Percentiles rank a stretch among this genome's conserved stretches.
Evolutionary conservation across 257 asterid species (phyloP).

Genomic region (Solanum arcanum): DNA sequence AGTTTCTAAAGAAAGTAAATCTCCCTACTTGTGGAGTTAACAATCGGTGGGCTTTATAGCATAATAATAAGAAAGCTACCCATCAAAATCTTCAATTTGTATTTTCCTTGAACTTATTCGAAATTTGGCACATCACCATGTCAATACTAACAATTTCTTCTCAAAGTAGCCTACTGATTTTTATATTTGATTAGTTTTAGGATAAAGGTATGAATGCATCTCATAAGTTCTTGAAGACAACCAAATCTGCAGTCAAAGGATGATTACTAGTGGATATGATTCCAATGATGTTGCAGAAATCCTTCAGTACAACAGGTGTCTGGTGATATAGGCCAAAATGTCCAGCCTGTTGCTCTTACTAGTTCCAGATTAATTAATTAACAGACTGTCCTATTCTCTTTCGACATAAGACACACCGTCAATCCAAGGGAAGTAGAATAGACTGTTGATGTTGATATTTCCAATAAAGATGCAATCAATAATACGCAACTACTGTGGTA

Average conservation of each 20-base stretch:
- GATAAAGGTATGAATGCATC: not conserved
- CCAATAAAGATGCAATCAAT: not conserved
- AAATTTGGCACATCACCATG: not conserved
- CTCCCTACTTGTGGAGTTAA: not conserved
- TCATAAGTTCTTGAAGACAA: not conserved
- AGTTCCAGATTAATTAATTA: not conserved
- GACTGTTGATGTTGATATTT: not conserved
- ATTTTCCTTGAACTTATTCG: not conserved
- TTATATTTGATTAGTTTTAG: not conserved
- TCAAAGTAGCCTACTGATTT: not conserved
- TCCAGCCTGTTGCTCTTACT: not conserved
- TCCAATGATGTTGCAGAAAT: not conserved
- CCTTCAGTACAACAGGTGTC: not conserved
- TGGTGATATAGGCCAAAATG: not conserved
- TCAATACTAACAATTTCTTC: not conserved
- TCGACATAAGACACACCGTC: not conserved
- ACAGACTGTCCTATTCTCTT: not conserved
- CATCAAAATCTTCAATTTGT: not conserved
- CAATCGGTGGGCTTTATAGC: not conserved
- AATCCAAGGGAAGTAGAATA: not conserved
- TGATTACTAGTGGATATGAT: not conserved
- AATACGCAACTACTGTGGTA: not conserved
- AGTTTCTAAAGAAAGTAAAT: not conserved
- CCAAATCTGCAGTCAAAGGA: not conserved
- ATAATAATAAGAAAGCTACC: not conserved